Evolutionary conservation across 2,329 filamentous ascomycete species (phyloP), one percentile per base, ranked within the genome.

Genomic region (Fusarium algeriense): DNA sequence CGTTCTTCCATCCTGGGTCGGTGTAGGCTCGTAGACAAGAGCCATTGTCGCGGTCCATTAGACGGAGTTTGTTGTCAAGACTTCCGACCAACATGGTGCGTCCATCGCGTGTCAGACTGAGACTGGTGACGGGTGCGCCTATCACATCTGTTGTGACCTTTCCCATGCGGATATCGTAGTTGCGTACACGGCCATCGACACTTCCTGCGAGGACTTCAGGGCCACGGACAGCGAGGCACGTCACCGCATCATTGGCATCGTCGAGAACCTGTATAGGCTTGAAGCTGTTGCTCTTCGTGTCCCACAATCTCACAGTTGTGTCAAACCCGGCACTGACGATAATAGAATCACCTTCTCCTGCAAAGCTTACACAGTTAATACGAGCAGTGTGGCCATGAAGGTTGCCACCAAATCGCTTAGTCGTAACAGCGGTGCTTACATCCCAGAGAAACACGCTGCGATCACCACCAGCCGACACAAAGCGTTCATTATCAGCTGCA

Each of bases 361-460:
- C 94, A 78, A 97, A 97, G 4, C 87, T 85, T 7, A 95, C 93
- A 48, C 89, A 87, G 79, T 98, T 97, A 60, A 98, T 87, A 35
- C 94, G 85, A 46, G 89, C 89, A 5, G 85, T 86, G 81, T 96
- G 93, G 1, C 91, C 92, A 43, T 86, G 80, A 38, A 79, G 78
- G 63, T 86, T 87, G 26, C 87, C 87, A 20, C 86, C 86, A 81
- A 95, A 96, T 32, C 96, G 88, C 26, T 93, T 88, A 30, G 92
- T 83, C 7, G 95, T 97, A 74, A 89, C 86, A 20, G 92, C 94
- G 5, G 91, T 92, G 49, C 91, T 86, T 1, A 98, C 96, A 81
- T 99, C 96, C 96, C 96, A 98, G 8, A 98, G 86, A 78, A 98
- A 98, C 1, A 97, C 94, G 67, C 89, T 87, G 75, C 95, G 93